These are phyloP conservation scores for Gaultheria prostrata DNA, from an alignment of 148 eudicot genomes.

Conservation along the genomic window DNA sequence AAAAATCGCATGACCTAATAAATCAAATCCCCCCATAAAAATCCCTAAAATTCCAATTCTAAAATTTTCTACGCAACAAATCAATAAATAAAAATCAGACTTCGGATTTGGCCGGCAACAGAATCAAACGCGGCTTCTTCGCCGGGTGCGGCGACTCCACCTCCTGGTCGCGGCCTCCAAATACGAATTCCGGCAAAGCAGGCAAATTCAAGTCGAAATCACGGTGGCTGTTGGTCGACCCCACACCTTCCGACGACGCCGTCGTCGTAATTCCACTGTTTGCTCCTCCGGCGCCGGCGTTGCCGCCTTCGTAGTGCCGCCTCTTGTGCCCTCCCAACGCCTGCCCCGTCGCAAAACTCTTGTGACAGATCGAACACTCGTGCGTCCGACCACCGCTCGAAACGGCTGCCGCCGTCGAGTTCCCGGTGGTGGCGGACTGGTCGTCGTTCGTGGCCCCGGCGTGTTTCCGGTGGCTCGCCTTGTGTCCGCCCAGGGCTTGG, in stretches of 20 bases:
- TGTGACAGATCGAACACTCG: conserved; percentile 57
- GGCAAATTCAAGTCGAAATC: conserved; percentile 61
- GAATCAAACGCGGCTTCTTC: conserved; percentile 38
- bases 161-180: conserved; percentile 49
- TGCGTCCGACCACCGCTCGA: conserved; percentile 32
- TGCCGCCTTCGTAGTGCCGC: conserved; percentile 66
- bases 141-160: conserved; percentile 58
- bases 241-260: conserved; percentile 24
- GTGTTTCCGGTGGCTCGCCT: conserved; percentile 69
- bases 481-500: conserved; percentile 83
- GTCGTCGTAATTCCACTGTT: not conserved
- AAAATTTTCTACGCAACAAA: not conserved
- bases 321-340: conserved; percentile 84
- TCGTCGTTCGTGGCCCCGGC: conserved; percentile 17
- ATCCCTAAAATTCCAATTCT: not conserved
- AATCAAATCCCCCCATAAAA: not conserved
- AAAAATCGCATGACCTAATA: not conserved
- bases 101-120: not conserved
- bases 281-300: not conserved
- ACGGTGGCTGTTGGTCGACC: conserved; percentile 20
- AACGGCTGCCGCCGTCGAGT: conserved; percentile 5
- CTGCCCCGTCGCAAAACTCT: conserved; percentile 60
- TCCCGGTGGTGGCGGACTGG: conserved; percentile 1
- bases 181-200: conserved; percentile 33
- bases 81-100: not conserved